Base-by-base conservation (phyloP, 257 asterid genomes). In the Ligustrum vulgare region DNA sequence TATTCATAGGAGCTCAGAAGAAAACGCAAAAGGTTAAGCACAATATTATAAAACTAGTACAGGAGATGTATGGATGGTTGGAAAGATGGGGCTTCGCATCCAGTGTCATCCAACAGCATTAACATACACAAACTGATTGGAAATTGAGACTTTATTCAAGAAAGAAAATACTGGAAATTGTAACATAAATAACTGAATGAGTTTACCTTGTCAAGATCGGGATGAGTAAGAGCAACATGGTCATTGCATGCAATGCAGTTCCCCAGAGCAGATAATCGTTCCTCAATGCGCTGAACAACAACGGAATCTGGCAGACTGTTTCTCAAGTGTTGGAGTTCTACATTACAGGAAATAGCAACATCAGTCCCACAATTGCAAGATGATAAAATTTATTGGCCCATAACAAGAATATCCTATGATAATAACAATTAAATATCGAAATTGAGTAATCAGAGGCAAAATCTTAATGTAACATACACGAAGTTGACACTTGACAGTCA, bases 191-290 rank as follows among this genome's bases (percentile, higher is more conserved):
- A 69, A 49, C 63, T 2, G 32, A 81, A 71, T 18, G 62, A 49
- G 25, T 8, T 76, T 89, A 89, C 98, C 92, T 36, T 87, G 79
- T 94, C 97, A 69, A 90, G 92, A 84, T 94, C 97, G 3, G 97
- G 91, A 80, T 94, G 97, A 0, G 97, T 88, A 69, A 94, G 97
- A 68, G 98, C 98, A 76, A 91, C 97, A 73, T 91, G 96, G 80
- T 93, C 98, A 62, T 93, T 93, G 87, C 97, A 93, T 8, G 93
- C 84, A 77, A 91, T 89, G 85, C 97, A 93, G 90, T 93, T 93
- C 32, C 98, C 98, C 5, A 91, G 80, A 33, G 98, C 97, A 86
- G 97, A 91, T 77, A 91, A 81, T 75, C 91, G 86, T 88, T 94
- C 97, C 2, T 94, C 98, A 79, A 91, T 85, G 54, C 98, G 96